Percentiles rank a stretch among this genome's conserved stretches.
Evolutionary conservation across 257 asterid species (phyloP).

Genomic region (Thymus quinquecostatus): DNA sequence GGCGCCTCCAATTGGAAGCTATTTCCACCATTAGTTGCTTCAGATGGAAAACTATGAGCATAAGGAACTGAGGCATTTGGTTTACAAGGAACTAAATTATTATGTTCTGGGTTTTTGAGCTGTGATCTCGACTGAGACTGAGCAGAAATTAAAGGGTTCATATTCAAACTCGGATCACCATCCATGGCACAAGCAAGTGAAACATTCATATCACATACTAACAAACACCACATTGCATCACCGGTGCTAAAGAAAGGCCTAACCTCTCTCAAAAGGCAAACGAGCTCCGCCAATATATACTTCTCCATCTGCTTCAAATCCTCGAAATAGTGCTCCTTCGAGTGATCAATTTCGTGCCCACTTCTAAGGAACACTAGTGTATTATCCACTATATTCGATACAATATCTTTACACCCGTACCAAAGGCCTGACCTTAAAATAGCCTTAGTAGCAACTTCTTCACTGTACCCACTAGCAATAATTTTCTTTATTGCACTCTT

Average conservation of each 20-base stretch:
- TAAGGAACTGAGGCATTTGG: constrained; percentile 45
- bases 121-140: constrained; percentile 46
- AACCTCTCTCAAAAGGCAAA: constrained; percentile 81
- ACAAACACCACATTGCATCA: constrained; percentile 98
- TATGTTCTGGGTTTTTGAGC: constrained; percentile 49
- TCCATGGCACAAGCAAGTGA: constrained; percentile 93
- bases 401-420: constrained; percentile 92
- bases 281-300: constrained; percentile 91
- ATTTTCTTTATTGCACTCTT: constrained; percentile 85
- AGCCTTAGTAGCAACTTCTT: constrained; percentile 75
- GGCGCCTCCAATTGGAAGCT: constrained; percentile 59
- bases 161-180: constrained; percentile 42
- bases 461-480: constrained; percentile 66
- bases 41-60: constrained; percentile 48
- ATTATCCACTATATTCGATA: constrained; percentile 89
- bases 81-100: constrained; percentile 45
- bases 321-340: constrained; percentile 73
- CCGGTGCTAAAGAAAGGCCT: constrained; percentile 92
- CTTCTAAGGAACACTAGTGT: constrained; percentile 72
- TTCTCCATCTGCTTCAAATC: constrained; percentile 83
- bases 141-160: constrained; percentile 43
- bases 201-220: constrained; percentile 90
- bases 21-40: constrained; percentile 42
- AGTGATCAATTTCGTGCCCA: constrained; percentile 60
- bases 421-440: constrained; percentile 86